Conservation (phyloP, 805 yeast species). For the Wickerhamomyces hampshirensis region DNA sequence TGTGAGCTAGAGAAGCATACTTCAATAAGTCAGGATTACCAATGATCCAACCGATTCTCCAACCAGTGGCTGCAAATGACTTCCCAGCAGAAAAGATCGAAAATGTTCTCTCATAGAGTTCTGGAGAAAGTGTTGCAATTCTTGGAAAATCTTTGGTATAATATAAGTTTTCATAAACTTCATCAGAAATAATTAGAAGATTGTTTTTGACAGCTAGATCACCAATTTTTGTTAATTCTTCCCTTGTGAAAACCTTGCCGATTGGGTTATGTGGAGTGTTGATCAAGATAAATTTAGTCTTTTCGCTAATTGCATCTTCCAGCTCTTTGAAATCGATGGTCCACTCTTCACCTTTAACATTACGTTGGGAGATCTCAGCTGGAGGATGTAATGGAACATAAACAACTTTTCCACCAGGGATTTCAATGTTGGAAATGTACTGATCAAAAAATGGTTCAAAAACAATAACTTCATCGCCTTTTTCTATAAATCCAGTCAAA, state of each 20-base stretch:
- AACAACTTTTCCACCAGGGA: slow-evolving; percentile 88
- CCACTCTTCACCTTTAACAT: slow-evolving; percentile 85
- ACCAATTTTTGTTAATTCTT: slow-evolving; percentile 74
- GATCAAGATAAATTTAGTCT: slow-evolving; percentile 80
- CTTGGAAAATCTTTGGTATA: slow-evolving; percentile 68
- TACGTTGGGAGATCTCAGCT: slow-evolving; percentile 52
- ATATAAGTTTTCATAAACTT: slow-evolving; percentile 89
- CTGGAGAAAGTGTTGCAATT: slow-evolving; percentile 79
- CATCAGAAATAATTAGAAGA: slow-evolving; percentile 81
- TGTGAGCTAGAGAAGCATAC: slow-evolving; percentile 84
- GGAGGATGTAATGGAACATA: slow-evolving; percentile 89
- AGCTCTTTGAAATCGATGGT: slow-evolving; percentile 73
- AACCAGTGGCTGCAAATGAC: slow-evolving; percentile 97
- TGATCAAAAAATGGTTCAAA: slow-evolving; percentile 98
- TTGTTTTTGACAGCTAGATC: slow-evolving; percentile 81
- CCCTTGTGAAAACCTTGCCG: slow-evolving; percentile 80
- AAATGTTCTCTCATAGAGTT: slow-evolving; percentile 70
- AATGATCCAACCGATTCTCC: slow-evolving; percentile 96
- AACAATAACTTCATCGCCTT: slow-evolving; percentile 93
- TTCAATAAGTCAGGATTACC: slow-evolving; percentile 80
- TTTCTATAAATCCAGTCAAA: slow-evolving; percentile 76
- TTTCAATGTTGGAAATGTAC: slow-evolving; percentile 88
- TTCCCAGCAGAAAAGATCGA: slow-evolving; percentile 98
- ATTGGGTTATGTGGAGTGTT: slow-evolving; percentile 97
- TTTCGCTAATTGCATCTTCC: slow-evolving; percentile 61